phyloP scores from a whole-genome alignment of 768 basidiomycete species.

The Kwoniella europaea region DNA sequence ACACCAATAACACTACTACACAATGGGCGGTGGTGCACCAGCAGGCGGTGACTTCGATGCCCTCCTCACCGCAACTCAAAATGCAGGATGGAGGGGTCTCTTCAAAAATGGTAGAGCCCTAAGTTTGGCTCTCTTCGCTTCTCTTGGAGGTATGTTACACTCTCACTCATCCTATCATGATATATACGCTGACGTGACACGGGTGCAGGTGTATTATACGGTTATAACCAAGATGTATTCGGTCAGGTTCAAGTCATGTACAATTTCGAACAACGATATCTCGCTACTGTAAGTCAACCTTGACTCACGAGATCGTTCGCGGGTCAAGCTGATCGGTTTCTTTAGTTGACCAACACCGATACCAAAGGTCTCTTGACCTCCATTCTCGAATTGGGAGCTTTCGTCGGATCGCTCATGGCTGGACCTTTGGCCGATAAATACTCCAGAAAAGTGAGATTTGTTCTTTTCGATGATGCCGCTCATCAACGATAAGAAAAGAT shows the following conservation, averaged over 20 bases:
- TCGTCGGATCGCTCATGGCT: conserved; percentile 74
- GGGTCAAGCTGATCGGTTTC: conserved; percentile 30
- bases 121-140: conserved; percentile 75
- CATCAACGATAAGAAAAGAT: not conserved
- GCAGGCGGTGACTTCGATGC: conserved; percentile 50
- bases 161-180: not conserved
- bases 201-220: conserved; percentile 67
- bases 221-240: conserved; percentile 72
- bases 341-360: conserved; percentile 58
- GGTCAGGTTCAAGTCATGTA: conserved; percentile 72
- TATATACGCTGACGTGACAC: not conserved
- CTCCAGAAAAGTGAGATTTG: conserved; percentile 72
- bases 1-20: conserved; percentile 33
- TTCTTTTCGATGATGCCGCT: conserved; percentile 54
- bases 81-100: conserved; percentile 69
- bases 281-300: conserved; percentile 31
- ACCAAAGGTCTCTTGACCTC: conserved; percentile 75
- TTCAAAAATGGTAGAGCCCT: conserved; percentile 67
- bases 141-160: conserved; percentile 64
- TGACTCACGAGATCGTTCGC: not conserved
- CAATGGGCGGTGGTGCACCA: conserved; percentile 50
- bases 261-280: conserved; percentile 35
- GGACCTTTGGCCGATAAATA: conserved; percentile 72
- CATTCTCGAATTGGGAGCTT: conserved; percentile 67
- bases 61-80: conserved; percentile 59